Base-by-base conservation (phyloP, 257 asterid genomes). In the Agastache rugosa region DNA sequence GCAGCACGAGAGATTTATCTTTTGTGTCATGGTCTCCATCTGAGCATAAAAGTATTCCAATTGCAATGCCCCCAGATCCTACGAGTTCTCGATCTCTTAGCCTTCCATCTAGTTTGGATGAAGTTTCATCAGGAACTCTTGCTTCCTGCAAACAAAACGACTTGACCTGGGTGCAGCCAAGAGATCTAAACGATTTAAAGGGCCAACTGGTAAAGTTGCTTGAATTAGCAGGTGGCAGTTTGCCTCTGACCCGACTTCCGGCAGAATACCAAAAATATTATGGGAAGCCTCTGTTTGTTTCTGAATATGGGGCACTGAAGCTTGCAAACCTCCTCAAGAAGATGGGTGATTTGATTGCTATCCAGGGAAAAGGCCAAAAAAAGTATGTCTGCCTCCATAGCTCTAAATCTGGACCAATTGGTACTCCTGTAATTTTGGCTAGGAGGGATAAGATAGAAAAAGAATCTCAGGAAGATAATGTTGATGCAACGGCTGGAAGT, bases 171-270 rank as follows among this genome's bases (percentile, higher is more conserved):
- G 96, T 91, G 48, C 96, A 88, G 78, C 96, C 97, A 29, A 95
- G 97, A 73, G 96, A 96, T 85, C 20, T 92, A 55, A 88, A 84
- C 54, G 97, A 92, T 74, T 84, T 96, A 85, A 91, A 84, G 84
- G 87, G 83, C 20, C 99, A 93, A 81, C 48, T 96, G 70, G 90
- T 91, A 44, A 91, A 83, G 72, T 79, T 96, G 86, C 94, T 96
- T 71, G 93, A 86, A 72, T 63, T 86, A 55, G 79, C 85, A 14
- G 96, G 96, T 48, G 98, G 99, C 25, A 78, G 85, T 80, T 60
- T 96, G 81, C 86, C 88, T 62, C 85, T 96, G 59, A 75, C 72
- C 45, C 92, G 89, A 47, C 81, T 93, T 71, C 87, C 91, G 10
- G 63, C 91, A 10, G 98, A 96, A 69, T 93, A 96, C 81, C 90